Evolutionary conservation across 306 rosid genomes (phyloP).

Genomic region (Prunus kanzakura): DNA sequence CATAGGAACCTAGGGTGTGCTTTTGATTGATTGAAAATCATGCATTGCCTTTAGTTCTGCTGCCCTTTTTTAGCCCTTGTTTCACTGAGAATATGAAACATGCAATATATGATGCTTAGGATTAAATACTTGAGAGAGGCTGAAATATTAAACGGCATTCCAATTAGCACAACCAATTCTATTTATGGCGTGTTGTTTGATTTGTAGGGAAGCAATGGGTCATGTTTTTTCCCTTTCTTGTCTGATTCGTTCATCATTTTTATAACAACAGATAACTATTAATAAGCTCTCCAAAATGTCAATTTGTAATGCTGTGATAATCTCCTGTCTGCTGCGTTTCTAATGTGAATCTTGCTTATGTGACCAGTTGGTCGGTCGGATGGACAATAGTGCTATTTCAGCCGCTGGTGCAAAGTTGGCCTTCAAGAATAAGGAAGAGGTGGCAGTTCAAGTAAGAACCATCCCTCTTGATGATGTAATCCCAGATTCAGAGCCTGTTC

Average conservation of each 20-base stretch:
- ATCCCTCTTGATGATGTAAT: constrained; percentile 80
- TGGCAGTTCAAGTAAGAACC: constrained; percentile 75
- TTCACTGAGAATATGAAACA: neutral
- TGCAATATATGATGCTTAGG: neutral
- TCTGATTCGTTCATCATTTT: neutral
- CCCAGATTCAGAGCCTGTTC: constrained; percentile 61
- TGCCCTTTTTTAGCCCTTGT: neutral
- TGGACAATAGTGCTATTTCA: constrained; percentile 97
- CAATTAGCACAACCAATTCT: neutral
- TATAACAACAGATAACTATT: neutral
- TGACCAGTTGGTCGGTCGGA: constrained; percentile 82
- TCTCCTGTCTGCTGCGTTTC: neutral
- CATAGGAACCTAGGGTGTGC: neutral
- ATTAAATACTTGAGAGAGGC: neutral
- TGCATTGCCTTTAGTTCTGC: neutral
- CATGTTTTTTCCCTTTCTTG: neutral
- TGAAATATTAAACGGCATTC: neutral
- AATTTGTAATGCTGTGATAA: neutral
- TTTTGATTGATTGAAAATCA: neutral
- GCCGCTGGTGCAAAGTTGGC: constrained; percentile 95
- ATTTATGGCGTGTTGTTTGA: neutral
- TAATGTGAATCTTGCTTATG: constrained; percentile 15
- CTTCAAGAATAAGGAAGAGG: constrained; percentile 86
- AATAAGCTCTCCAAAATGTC: neutral
- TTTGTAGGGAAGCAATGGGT: neutral